These are phyloP conservation scores for Phialocephala sp. DNA, from an alignment of 2,329 filamentous ascomycete genomes.

Conservation along the genomic window DNA sequence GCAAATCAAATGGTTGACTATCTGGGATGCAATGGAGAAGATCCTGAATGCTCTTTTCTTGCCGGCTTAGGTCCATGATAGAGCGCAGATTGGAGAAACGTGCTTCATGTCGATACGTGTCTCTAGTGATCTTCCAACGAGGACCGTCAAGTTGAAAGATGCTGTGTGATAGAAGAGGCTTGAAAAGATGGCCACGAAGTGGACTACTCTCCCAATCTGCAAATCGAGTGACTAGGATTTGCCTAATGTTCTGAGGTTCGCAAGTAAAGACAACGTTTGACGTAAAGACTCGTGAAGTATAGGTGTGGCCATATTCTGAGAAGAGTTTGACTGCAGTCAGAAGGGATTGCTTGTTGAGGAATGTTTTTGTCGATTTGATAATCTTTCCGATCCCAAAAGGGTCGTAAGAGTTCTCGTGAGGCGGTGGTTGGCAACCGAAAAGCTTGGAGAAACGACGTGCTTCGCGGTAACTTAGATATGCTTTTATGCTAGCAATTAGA, in stretches of 20 bases:
- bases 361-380: neutral
- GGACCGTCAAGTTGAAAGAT: conserved; percentile 13
- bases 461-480: neutral
- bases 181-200: conserved; percentile 10
- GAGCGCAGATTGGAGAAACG: conserved; percentile 3
- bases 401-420: conserved; percentile 10
- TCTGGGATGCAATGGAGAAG: neutral
- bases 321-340: neutral
- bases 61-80: neutral
- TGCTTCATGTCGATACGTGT: neutral
- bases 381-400: conserved; percentile 4
- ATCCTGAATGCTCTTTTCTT: neutral
- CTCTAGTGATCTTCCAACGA: neutral
- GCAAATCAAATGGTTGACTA: neutral
- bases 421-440: conserved; percentile 2
- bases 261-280: conserved; percentile 13
- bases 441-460: neutral
- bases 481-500: neutral
- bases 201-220: conserved; percentile 3
- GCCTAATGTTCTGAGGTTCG: conserved; percentile 7
- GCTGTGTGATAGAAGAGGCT: neutral
- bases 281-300: neutral
- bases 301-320: conserved; percentile 12
- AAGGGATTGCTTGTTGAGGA: conserved; percentile 6
- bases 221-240: conserved; percentile 6